A percentile compares a stretch with the other conserved stretches of the same genome.
phyloP scores from a whole-genome alignment of 208 protist species.

The Acanthamoeba lenticulata region DNA sequence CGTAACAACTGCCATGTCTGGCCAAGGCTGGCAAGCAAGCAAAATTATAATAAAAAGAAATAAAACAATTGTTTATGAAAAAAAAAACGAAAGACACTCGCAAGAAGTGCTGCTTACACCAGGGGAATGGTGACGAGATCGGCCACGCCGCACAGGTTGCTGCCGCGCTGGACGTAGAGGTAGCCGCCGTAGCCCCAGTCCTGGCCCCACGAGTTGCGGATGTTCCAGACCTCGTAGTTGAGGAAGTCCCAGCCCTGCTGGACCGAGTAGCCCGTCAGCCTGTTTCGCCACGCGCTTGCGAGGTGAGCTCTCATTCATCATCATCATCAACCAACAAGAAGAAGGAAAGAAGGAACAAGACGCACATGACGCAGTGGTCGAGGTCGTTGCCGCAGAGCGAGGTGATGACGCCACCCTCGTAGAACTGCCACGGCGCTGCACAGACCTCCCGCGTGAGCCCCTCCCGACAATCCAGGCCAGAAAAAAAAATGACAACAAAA shows the following conservation, averaged over 20 bases:
- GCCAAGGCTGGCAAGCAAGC: too few species aligned
- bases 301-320: too few species aligned
- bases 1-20: too few species aligned
- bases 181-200: constrained; percentile 65
- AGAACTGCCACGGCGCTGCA: constrained; percentile 85
- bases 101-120: not conserved
- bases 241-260: constrained; percentile 58
- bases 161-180: constrained; percentile 59
- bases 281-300: not conserved
- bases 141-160: constrained; percentile 56
- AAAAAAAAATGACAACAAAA: too few species aligned
- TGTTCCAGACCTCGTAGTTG: constrained; percentile 66
- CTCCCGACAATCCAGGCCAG: not conserved
- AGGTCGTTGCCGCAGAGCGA: constrained; percentile 80
- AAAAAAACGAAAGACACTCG: too few species aligned
- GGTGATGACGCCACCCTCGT: constrained; percentile 87
- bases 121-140: constrained; percentile 43
- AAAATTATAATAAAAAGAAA: too few species aligned
- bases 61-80: too few species aligned
- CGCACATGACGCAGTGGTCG: constrained; percentile 91
- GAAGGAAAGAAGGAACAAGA: too few species aligned
- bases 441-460: not conserved
- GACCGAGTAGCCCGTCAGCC: constrained; percentile 26
- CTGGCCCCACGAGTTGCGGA: constrained; percentile 61
- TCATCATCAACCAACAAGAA: too few species aligned